Percentiles rank a stretch among this genome's conserved stretches.
Conservation (phyloP, 2,329 filamentous ascomycete species). For the Trichoderma cornu-damae region DNA sequence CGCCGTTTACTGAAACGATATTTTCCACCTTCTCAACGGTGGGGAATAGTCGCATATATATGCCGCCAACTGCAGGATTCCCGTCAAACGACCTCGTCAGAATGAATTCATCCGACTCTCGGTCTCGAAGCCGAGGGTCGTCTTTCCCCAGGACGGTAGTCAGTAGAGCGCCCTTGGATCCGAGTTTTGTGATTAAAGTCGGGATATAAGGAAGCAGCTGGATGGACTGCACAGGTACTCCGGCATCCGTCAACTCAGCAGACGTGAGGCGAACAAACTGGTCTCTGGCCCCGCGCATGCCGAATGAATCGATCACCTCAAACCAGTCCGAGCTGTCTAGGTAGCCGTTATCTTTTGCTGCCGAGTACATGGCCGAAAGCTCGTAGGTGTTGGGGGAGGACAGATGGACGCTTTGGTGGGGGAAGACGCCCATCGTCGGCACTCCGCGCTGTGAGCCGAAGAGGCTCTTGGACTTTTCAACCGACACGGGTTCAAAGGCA, state of each 20-base stretch:
- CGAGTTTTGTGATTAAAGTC: constrained; percentile 78
- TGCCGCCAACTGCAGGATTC: constrained; percentile 58
- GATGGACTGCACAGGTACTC: constrained; percentile 76
- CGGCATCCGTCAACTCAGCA: constrained; percentile 64
- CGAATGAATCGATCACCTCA: constrained; percentile 69
- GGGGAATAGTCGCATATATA: constrained; percentile 75
- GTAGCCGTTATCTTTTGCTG: constrained; percentile 60
- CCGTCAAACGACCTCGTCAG: constrained; percentile 56
- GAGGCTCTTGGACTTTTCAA: constrained; percentile 66
- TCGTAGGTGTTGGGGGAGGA: constrained; percentile 81
- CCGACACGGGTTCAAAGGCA: constrained; percentile 86
- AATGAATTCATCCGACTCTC: constrained; percentile 63
- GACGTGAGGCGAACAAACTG: constrained; percentile 66
- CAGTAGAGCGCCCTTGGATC: constrained; percentile 67
- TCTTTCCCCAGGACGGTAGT: constrained; percentile 63
- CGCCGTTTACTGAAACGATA: constrained; percentile 86
- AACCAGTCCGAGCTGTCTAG: constrained; percentile 74
- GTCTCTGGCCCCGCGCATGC: constrained; percentile 68
- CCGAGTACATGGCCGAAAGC: constrained; percentile 69
- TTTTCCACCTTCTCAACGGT: constrained; percentile 62
- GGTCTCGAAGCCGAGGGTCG: constrained; percentile 61
- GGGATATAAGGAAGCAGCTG: constrained; percentile 87
- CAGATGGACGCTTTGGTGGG: constrained; percentile 60
- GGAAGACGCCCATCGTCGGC: constrained; percentile 50
- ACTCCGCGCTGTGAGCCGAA: constrained; percentile 48